Base-by-base conservation (phyloP, 352 stramenopile genomes). In the Globisporangium nagaii region DNA sequence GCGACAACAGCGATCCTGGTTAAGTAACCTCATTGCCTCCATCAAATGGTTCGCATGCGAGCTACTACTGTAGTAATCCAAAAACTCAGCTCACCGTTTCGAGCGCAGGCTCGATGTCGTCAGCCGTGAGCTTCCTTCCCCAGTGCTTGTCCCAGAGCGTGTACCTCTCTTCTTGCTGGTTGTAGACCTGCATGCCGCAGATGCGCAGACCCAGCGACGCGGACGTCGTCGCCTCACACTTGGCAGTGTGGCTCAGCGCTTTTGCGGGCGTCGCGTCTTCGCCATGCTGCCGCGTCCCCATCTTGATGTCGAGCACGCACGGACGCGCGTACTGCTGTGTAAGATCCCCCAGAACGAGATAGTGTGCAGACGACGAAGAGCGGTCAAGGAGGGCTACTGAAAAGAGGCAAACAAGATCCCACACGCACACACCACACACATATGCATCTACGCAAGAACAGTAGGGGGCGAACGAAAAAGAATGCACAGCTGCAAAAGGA, bases 121-220 rank as follows among this genome's bases (percentile, higher is more conserved):
- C 60, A 9, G 56, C 46, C 8, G 66, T 71, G 20, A 92, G 74
- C 47, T 76, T 67, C 5, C 79, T 73, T 0, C 79, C 82, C 82
- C 82, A 92, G 41, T 78, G 79, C 56, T 92, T 92, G 69, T 92
- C 79, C 66, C 79, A 88, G 31, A 89, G 68, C 1, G 72, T 75
- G 69, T 89, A 92, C 13, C 64, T 71, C 22, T 75, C 56, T 44
- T 88, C 70, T 12, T 62, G 56, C 12, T 71, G 43, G 53, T 85
- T 72, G 64, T 86, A 92, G 47, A 90, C 78, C 63, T 92, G 82
- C 82, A 92, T 92, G 20, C 82, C 82, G 53, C 82, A 92, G 43
- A 92, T 65, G 32, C 82, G 77, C 17, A 92, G 56, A 12, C 82
- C 82, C 3, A 92, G 68, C 22, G 64, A 55, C 13, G 82, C 65